phyloP scores from a whole-genome alignment of 345 rosid genomes.

The Citrus inodora region DNA sequence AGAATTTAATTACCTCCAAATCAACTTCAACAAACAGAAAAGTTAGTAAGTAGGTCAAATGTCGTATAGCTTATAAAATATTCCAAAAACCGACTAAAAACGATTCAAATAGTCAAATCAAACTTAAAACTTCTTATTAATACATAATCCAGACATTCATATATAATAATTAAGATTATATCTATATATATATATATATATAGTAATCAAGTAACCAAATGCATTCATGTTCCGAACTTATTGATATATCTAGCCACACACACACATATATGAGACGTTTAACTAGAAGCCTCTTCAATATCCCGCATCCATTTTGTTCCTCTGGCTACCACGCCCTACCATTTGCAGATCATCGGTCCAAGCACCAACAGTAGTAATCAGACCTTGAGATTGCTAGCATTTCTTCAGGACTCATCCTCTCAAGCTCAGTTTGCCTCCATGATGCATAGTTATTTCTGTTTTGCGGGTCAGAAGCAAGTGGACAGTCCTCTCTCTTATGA shows the following conservation, averaged over 20 bases:
- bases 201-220: too few species aligned
- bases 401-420: slow-evolving; percentile 75
- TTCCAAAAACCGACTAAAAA: neutral
- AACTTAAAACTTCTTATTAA: neutral
- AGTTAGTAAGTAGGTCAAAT: neutral
- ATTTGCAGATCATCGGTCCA: slow-evolving; percentile 30
- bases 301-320: neutral
- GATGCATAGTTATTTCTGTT: slow-evolving; percentile 66
- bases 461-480: slow-evolving; percentile 70
- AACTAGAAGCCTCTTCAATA: neutral
- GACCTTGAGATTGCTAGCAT: slow-evolving; percentile 69
- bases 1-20: neutral
- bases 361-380: slow-evolving; percentile 91
- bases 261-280: too few species aligned
- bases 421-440: slow-evolving; percentile 84
- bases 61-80: neutral
- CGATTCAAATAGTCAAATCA: neutral
- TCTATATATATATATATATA: too few species aligned
- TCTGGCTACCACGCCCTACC: neutral
- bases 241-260: neutral
- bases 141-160: neutral
- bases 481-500: slow-evolving; percentile 56
- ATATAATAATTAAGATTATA: too few species aligned
- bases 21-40: neutral
- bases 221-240: neutral